Base-by-base conservation (phyloP, 2,329 filamentous ascomycete species). In the Neofusicoccum umdonicola region DNA sequence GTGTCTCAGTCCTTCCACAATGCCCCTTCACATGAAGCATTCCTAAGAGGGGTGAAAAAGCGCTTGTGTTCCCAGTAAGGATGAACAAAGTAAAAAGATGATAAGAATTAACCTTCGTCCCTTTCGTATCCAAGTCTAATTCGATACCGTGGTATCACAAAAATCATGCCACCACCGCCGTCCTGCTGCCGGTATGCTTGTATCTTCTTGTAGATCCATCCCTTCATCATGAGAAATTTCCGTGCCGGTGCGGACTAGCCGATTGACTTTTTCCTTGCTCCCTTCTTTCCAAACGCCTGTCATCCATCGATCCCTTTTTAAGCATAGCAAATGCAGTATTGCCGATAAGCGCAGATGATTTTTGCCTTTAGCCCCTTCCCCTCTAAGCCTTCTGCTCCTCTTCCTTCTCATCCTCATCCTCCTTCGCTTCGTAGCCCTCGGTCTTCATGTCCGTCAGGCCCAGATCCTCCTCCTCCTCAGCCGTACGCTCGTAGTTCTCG, bases 391-490 rank as follows among this genome's bases (percentile, higher is more conserved):
- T 47, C 56, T 48, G 42, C 48, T 62, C 9, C n/a, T 52, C 15
- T 39, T 63, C 27, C 15, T 45, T 35, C 12, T 27, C 42, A 15
- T 72, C 70, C 63, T 71, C 68, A 11, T 50, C 41, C 34, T 34
- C 39, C 44, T 65, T 41, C 58, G 47, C 42, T 61, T 65, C 69
- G 73, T 99, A 98, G 0, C 88, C 88, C 76, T 98, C 93, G 0
- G 88, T 88, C 84, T 94, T 95, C 88, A 99, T 99, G 74, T 99
- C 95, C 66, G 82, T 88, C 68, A 99, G 80, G 0, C 95, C 95
- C 11, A 99, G 81, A 66, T 97, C 92, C 72, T 99, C 95, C 79
- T 97, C 92, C 74, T 99, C 95, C 76, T 97, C 91, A 0, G 90
- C 88, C 0, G 94, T 97, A 66, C 95, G 86, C 66, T 90, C 87